Evolutionary conservation across 352 stramenopile genomes (phyloP), one percentile per base, ranked within the genome.

Genomic region (Phytophthora idaei): DNA sequence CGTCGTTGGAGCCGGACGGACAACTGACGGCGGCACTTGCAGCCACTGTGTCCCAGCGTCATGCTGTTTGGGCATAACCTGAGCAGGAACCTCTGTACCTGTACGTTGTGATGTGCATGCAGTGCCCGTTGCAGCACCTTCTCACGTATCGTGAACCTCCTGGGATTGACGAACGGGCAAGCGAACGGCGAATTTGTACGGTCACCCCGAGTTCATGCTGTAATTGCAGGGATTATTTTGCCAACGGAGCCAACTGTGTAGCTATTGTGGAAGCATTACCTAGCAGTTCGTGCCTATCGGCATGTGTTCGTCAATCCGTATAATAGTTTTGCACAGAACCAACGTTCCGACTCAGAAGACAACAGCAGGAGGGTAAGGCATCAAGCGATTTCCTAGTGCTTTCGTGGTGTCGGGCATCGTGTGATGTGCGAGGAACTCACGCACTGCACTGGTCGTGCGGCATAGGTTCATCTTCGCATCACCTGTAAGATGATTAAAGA

Each of bases 401-500:
- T 58, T 72, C 39, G 64, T 57, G n/a, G 36, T 29, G 45, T 72
- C 42, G 58, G 39, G 14, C 31, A 62, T 68, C 58, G 52, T 69
- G 27, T 41, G 64, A 72, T 72, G 59, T 68, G 58, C 36, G 34
- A 3, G 1, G 39, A 12, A 25, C 50, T 67, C 64, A 61, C 31
- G 46, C 41, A 47, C 52, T 52, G 51, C 28, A 7, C 28, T 34
- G 25, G 27, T 37, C 51, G 44, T 50, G 21, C 17, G 14, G 8
- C 36, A 67, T 67, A 50, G 42, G 15, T 67, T 64, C 45, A 52
- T 36, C 49, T 66, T 71, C 47, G 42, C 55, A 67, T 74, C 61
- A 56, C 27, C 15, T 69, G 36, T 46, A 59, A 74, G 31, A 42
- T 47, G 34, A 67, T 64, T 55, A 55, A 64, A 57, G 67, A 69